Base-by-base conservation (phyloP, 129 eudicot genomes). In the Dittrichia graveolens region DNA sequence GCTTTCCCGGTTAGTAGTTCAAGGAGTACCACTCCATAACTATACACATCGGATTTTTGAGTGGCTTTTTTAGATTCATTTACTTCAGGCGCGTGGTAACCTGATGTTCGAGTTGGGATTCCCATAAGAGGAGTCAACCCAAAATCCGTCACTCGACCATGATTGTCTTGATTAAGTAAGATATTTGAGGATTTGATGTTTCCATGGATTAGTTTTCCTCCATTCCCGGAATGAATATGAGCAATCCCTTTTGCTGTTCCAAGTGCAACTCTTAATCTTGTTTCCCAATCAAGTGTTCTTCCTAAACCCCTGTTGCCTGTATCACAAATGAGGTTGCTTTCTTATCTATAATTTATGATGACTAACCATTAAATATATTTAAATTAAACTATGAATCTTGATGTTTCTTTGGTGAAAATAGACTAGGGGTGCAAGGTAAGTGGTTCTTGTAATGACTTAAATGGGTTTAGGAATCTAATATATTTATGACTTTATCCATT, bases 1-100 rank as follows among this genome's bases (percentile, higher is more conserved):
- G 91, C 78, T 81, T 84, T 93, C 19, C 98, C 98, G 0, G 98
- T 93, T 60, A 93, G 92, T 74, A 89, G 18, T 78, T 93, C 98
- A 3, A 93, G 90, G 8, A 93, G 80, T 52, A 93, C 77, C 63
- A 93, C 98, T 8, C 98, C 98, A 18, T 85, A 89, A 82, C 95
- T 85, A 80, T 93, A 93, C 41, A 93, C 88, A 61, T 93, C 98
- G 0, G 92, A 82, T 44, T 85, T 85, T 74, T 89, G 88, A 11
- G 92, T 89, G 6, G 77, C 35, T 82, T 85, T 89, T 72, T 70
- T 79, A 13, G 86, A 78, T 65, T 87, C 90, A 6, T 79, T 73
- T 8, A 77, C 60, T 73, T 93, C 98, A 1, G 96, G 98, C 39
- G 98, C 95, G 62, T 81, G 84, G 71, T 89, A 93, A 44, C 98